Evolutionary conservation across 2,329 filamentous ascomycete genomes (phyloP), one percentile per base, ranked within the genome.

Genomic region (Phialocephala subalpina): DNA sequence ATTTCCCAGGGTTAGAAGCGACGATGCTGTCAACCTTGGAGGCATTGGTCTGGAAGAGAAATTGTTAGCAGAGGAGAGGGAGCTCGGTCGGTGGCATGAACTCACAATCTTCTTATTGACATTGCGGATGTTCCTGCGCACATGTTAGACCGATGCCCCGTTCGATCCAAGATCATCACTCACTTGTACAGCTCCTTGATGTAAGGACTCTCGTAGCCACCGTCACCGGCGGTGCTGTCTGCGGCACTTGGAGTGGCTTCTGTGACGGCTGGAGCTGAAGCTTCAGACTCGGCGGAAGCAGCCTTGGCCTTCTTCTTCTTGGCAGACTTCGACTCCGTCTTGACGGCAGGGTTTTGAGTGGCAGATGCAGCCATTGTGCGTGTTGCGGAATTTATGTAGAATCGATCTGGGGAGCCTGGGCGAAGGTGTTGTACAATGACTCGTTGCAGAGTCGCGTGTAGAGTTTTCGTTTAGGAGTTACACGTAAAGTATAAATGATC

Each of bases 71-170:
- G 53, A 33, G 36, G 27, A 27, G 11, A 16, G 27, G 8, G 12
- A 16, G 55, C 9, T 12, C 29, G 8, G 7, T 25, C 3, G 22
- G 1, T 18, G 16, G 3, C 36, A n/a, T 58, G 9, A 27, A 83
- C 92, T 82, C 81, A 97, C 93, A 75, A 98, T 90, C 82, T 97
- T 97, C 87, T 97, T 98, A 84, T 90, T 92, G 76, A 96, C 83
- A 80, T 96, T 97, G 77, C 95, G 94, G 74, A 97, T 92, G 80
- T 88, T 93, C 85, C 94, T 97, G 67, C 53, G 66, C 18, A 14
- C n/a, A 56, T 20, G 53, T 74, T 60, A 71, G 68, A 62, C 12
- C 6, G 58, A 42, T 20, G 56, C 20, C 55, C 35, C 20, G 20
- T 12, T 25, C 25, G 18, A 25, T 25, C 25, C 20, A 12, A 29